phyloP scores from a whole-genome alignment of 108 stramenopile species.

The Seminavis robusta region DNA sequence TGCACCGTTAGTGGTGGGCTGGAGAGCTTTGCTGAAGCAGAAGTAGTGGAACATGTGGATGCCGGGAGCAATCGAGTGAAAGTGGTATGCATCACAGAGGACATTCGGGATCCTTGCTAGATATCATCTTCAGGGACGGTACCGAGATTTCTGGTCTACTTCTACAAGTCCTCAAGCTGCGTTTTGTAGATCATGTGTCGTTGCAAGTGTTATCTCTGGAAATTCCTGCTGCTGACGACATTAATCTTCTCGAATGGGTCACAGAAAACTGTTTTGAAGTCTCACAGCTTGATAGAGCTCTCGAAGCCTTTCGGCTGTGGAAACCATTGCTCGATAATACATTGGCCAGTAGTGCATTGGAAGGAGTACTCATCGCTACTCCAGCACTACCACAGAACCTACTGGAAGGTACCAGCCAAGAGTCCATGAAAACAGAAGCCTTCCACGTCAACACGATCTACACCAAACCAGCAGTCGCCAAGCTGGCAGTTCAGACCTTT shows the following conservation, averaged over 20 bases:
- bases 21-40: constrained; percentile 29
- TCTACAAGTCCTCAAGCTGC: constrained; percentile 6
- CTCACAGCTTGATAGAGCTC: constrained; percentile 1
- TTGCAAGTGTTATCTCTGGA: constrained; percentile 12
- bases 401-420: neutral
- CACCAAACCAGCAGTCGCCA: constrained; percentile 20
- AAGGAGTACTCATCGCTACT: constrained; percentile 29
- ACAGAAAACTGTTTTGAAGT: neutral
- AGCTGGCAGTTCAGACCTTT: constrained; percentile 20
- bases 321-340: neutral
- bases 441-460: constrained; percentile 45
- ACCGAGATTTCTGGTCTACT: neutral
- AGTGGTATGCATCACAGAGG: constrained; percentile 19
- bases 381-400: constrained; percentile 5
- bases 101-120: constrained; percentile 33
- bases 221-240: neutral
- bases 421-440: neutral
- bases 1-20: constrained; percentile 44
- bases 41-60: constrained; percentile 15
- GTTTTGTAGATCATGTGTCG: constrained; percentile 37
- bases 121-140: neutral
- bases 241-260: neutral
- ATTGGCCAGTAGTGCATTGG: constrained; percentile 21
- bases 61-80: neutral
- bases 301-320: neutral